Evolutionary conservation across 1,284 basidiomycete genomes (phyloP).

Genomic region (Porodaedalea pini): DNA sequence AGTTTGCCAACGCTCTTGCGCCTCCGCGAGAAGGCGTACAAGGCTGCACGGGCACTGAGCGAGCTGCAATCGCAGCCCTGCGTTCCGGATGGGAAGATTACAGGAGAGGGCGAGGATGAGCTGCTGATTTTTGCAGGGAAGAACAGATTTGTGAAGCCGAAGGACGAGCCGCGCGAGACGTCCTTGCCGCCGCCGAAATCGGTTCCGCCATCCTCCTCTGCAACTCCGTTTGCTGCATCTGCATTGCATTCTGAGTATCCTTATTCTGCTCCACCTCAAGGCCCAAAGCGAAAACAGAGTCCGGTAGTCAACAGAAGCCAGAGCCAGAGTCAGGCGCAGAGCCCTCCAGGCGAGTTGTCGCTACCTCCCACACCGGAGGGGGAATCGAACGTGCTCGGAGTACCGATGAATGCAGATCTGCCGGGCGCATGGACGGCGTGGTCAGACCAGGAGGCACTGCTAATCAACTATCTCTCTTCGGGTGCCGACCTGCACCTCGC

Average conservation of each 20-base stretch:
- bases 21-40: conserved; percentile 18
- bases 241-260: not conserved
- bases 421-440: conserved; percentile 19
- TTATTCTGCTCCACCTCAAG: not conserved
- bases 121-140: conserved; percentile 22
- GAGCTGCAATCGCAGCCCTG: not conserved
- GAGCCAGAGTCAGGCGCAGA: not conserved
- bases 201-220: not conserved
- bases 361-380: conserved; percentile 11
- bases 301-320: not conserved
- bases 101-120: conserved; percentile 19
- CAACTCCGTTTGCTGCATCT: not conserved
- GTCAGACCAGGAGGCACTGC: conserved; percentile 20
- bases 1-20: conserved; percentile 22
- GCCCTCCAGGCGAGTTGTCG: conserved; percentile 6
- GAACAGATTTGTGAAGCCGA: conserved; percentile 14
- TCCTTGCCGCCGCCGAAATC: not conserved
- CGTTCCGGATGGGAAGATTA: not conserved
- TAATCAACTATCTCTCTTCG: conserved; percentile 20
- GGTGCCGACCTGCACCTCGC: conserved; percentile 18
- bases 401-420: conserved; percentile 13
- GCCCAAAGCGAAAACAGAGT: not conserved
- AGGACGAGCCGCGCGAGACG: conserved; percentile 8
- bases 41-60: conserved; percentile 8
- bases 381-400: not conserved